phyloP scores from a whole-genome alignment of 1,139 yeast species.

The Taphrina communis region DNA sequence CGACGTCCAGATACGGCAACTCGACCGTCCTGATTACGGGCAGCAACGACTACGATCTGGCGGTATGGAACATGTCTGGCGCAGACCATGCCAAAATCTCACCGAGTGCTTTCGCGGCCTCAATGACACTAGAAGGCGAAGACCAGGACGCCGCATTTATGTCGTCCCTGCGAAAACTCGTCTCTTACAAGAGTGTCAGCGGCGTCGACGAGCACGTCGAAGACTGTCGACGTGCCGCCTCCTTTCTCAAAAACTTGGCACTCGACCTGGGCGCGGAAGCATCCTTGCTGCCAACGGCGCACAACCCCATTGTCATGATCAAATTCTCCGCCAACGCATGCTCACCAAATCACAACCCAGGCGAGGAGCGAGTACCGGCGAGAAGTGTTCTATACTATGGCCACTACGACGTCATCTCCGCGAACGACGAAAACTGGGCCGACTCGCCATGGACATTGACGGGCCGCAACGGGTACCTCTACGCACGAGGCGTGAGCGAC shows the following conservation, averaged over 20 bases:
- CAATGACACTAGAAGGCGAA: slow-evolving; percentile 44
- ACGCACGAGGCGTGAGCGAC: slow-evolving; percentile 92
- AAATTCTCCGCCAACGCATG: slow-evolving; percentile 59
- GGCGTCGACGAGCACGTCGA: slow-evolving; percentile 69
- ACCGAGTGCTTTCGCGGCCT: slow-evolving; percentile 24
- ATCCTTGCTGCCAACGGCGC: slow-evolving; percentile 69
- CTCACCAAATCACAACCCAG: neutral
- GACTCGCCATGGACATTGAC: slow-evolving; percentile 78
- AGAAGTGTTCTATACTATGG: slow-evolving; percentile 77
- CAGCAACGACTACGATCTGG: slow-evolving; percentile 65
- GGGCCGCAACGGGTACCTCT: slow-evolving; percentile 81
- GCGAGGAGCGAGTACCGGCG: neutral
- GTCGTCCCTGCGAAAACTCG: slow-evolving; percentile 64
- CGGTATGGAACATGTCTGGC: slow-evolving; percentile 62
- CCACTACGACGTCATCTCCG: slow-evolving; percentile 89
- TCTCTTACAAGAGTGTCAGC: slow-evolving; percentile 77
- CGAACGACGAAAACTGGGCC: slow-evolving; percentile 70
- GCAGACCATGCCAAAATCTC: slow-evolving; percentile 39
- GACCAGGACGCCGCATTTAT: slow-evolving; percentile 63
- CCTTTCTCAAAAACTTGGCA: slow-evolving; percentile 67
- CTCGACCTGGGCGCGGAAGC: slow-evolving; percentile 77
- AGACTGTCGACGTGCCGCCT: slow-evolving; percentile 87
- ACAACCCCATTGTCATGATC: slow-evolving; percentile 80
- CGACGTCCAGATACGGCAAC: slow-evolving; percentile 1
- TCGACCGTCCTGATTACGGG: slow-evolving; percentile 58